Evolutionary conservation across 2,329 filamentous ascomycete genomes (phyloP).

Genomic region (Exophiala sp.): DNA sequence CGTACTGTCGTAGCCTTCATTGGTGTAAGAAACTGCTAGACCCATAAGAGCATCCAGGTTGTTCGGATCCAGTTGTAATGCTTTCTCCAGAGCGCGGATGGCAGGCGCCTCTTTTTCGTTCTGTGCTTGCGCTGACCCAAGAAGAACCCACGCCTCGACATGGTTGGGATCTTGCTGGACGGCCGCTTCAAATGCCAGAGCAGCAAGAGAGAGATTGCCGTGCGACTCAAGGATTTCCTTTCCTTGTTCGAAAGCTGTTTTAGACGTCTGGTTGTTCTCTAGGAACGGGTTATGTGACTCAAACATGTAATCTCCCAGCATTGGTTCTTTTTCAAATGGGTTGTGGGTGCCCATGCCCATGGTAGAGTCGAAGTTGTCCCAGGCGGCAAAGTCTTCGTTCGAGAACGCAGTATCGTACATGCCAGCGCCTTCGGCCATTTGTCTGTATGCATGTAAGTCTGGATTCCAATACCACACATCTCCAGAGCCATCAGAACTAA

Average conservation of each 20-base stretch:
- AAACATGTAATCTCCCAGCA: conserved; percentile 85
- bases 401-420: conserved; percentile 53
- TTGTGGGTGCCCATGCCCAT: conserved; percentile 58
- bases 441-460: conserved; percentile 43
- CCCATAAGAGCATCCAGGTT: conserved; percentile 92
- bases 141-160: conserved; percentile 85
- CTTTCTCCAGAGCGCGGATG: conserved; percentile 87
- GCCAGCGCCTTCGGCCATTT: conserved; percentile 62
- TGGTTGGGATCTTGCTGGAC: conserved; percentile 84
- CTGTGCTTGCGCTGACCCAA: conserved; percentile 89
- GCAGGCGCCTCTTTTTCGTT: conserved; percentile 98
- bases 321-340: conserved; percentile 53
- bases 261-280: conserved; percentile 56
- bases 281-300: conserved; percentile 90
- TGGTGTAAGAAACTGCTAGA: conserved; percentile 92
- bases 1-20: conserved; percentile 96
- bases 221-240: conserved; percentile 88
- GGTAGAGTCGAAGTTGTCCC: conserved; percentile 62
- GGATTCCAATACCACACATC: conserved; percentile 55
- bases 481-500: no score
- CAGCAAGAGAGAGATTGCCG: conserved; percentile 87
- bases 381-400: conserved; percentile 71
- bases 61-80: conserved; percentile 76
- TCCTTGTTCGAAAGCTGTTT: conserved; percentile 75
- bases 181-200: conserved; percentile 90